phyloP scores from a whole-genome alignment of 176 grass and related monocot species.

The Aechmea fasciata region DNA sequence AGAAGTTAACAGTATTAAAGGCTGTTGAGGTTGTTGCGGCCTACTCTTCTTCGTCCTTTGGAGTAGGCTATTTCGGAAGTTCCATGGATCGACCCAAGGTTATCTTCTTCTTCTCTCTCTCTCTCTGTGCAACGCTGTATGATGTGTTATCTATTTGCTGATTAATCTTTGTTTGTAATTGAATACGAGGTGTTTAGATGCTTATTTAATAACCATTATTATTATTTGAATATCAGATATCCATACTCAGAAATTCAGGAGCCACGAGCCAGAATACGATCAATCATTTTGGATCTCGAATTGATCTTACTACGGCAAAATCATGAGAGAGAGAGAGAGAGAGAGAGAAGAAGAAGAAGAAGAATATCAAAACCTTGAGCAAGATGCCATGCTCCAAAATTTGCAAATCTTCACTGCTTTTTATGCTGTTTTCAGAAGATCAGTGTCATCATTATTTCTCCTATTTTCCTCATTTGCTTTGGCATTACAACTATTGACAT shows the following conservation, averaged over 20 bases:
- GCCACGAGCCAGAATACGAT: slow-evolving; percentile 4
- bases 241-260: slow-evolving; percentile 42
- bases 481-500: too few species aligned
- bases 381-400: too few species aligned
- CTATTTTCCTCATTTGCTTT: too few species aligned
- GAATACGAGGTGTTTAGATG: too few species aligned
- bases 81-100: slow-evolving; percentile 68
- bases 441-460: too few species aligned
- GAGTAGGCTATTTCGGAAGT: slow-evolving; percentile 67
- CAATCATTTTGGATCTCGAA: slow-evolving; percentile 47
- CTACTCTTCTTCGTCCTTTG: slow-evolving; percentile 78
- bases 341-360: too few species aligned
- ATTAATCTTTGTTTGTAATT: background rate
- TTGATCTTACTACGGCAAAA: slow-evolving; percentile 36
- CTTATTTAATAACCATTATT: too few species aligned
- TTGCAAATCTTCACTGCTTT: too few species aligned
- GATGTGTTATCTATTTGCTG: background rate
- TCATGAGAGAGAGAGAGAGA: slow-evolving; percentile 5
- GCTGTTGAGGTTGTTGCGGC: slow-evolving; percentile 66
- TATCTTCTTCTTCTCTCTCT: slow-evolving; percentile 3
- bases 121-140: background rate
- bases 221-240: slow-evolving; percentile 28
- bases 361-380: too few species aligned
- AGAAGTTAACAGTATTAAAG: slow-evolving; percentile 28
- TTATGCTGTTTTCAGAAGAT: too few species aligned